Evolutionary conservation across 768 basidiomycete species (phyloP).

Genomic region (Podaxis sp.): DNA sequence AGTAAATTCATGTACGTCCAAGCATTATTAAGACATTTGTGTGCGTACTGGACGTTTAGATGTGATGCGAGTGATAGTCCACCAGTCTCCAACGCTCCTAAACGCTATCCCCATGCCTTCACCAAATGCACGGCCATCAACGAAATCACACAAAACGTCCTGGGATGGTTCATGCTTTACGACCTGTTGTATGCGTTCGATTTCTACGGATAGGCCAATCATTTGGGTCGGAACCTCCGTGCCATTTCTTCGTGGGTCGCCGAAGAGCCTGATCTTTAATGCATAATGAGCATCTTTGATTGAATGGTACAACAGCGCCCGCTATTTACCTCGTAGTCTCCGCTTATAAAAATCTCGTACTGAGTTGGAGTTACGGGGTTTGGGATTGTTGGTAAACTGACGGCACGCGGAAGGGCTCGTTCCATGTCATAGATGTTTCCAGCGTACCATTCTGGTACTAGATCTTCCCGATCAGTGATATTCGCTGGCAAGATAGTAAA

Average conservation of each 20-base stretch:
- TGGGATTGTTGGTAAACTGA: constrained; percentile 48
- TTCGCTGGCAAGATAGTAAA: constrained; percentile 61
- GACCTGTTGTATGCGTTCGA: constrained; percentile 28
- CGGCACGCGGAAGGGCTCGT: constrained; percentile 43
- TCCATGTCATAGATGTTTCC: constrained; percentile 84
- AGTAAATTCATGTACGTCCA: neutral
- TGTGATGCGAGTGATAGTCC: constrained; percentile 39
- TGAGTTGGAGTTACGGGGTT: constrained; percentile 39
- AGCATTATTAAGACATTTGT: neutral
- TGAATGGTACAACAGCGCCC: neutral
- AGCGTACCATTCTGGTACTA: constrained; percentile 62
- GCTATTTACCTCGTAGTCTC: constrained; percentile 71
- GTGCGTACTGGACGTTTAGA: constrained; percentile 2
- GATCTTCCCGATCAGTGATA: constrained; percentile 16
- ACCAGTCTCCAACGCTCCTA: constrained; percentile 51
- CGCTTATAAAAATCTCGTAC: constrained; percentile 75
- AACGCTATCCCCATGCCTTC: constrained; percentile 64
- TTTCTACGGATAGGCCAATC: constrained; percentile 47
- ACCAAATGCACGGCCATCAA: constrained; percentile 77
- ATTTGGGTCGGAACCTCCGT: constrained; percentile 51
- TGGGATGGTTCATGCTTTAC: constrained; percentile 47
- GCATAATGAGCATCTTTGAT: constrained; percentile 1
- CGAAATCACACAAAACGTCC: constrained; percentile 63
- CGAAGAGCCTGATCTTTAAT: constrained; percentile 76
- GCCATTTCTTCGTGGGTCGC: constrained; percentile 54